These are phyloP conservation scores for grape (Vitis vinifera) DNA, from an alignment of 164 flowering plant genomes.

Conservation along the genomic window ASM3070453v1 NC_081811.1:6217501-6218000, in stretches of 20 bases:
- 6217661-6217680: constrained; percentile 84
- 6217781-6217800: constrained; percentile 63
- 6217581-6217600: background rate
- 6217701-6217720: constrained; percentile 79
- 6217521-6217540: constrained; percentile 50
- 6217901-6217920: background rate
- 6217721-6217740: constrained; percentile 90
- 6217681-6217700: constrained; percentile 94
- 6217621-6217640: constrained; percentile 92
- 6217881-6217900: constrained; percentile 81
- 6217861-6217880: constrained; percentile 87
- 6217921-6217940: constrained; percentile 3
- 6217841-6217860: constrained; percentile 92
- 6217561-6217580: constrained; percentile 11
- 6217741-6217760: constrained; percentile 95
- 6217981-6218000: constrained; percentile 44
- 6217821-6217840: constrained; percentile 92
- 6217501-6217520: constrained; percentile 36
- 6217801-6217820: constrained; percentile 84
- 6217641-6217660: constrained; percentile 90
- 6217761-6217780: constrained; percentile 69
- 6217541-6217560: constrained; percentile 24
- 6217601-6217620: constrained; percentile 38
- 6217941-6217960: constrained; percentile 15
- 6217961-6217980: background rate